A percentile compares a stretch with the other conserved stretches of the same genome.
Evolutionary conservation across 1,139 yeast species (phyloP).

Genomic region (Pneumocystis oryctolagi): DNA sequence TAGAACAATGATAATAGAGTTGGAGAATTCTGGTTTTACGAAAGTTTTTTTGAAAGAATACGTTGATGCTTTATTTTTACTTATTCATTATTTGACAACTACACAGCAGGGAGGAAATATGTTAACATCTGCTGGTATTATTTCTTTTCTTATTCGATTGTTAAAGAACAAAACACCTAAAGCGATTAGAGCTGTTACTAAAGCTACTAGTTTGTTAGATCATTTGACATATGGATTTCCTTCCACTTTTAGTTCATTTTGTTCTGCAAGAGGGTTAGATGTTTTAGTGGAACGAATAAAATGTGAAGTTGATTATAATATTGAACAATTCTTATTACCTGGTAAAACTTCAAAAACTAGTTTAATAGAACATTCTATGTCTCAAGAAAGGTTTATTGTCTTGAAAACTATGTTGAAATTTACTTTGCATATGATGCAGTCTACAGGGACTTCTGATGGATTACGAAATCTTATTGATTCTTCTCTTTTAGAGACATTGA

Average conservation of each 20-base stretch:
- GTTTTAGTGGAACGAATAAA: constrained; percentile 45
- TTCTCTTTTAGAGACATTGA: constrained; percentile 48
- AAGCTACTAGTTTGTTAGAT: constrained; percentile 49
- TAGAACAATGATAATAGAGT: constrained; percentile 41
- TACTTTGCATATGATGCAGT: constrained; percentile 47
- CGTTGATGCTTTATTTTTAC: constrained; percentile 15
- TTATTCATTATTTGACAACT: constrained; percentile 17
- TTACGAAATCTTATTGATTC: constrained; percentile 78
- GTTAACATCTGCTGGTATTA: constrained; percentile 46
- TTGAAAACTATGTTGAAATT: constrained; percentile 38
- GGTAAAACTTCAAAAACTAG: constrained; percentile 18
- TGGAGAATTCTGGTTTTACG: constrained; percentile 26
- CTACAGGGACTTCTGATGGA: constrained; percentile 63
- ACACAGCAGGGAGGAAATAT: constrained; percentile 10
- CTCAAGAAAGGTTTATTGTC: constrained; percentile 47
- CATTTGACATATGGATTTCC: constrained; percentile 37
- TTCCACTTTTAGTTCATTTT: constrained; percentile 43
- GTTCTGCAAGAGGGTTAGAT: constrained; percentile 51
- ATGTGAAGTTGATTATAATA: constrained; percentile 38
- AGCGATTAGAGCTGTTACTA: constrained; percentile 21
- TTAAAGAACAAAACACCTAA: constrained; percentile 33
- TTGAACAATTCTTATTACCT: constrained; percentile 35
- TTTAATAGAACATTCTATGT: constrained; percentile 42
- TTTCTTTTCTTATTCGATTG: constrained; percentile 51
- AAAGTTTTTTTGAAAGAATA: constrained; percentile 4